Conservation (phyloP, 495 filamentous ascomycete genomes). For the Penicillium malachiteum region DNA sequence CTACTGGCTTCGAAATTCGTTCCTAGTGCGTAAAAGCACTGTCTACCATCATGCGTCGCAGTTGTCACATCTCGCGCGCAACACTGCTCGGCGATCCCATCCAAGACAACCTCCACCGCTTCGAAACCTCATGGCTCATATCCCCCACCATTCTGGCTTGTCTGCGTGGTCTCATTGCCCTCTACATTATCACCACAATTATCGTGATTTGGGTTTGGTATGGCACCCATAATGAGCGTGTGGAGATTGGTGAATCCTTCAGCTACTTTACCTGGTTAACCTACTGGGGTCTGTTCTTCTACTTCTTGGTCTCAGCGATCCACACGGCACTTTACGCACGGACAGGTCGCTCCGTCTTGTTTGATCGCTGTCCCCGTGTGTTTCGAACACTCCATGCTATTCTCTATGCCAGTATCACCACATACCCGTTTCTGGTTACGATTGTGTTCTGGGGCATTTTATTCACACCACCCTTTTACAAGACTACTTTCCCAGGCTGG, state of each 20-base stretch:
- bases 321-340: conserved; percentile 68
- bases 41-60: background rate
- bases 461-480: conserved; percentile 54
- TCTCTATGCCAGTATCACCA: conserved; percentile 64
- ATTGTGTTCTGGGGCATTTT: conserved; percentile 54
- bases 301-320: conserved; percentile 60
- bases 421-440: conserved; percentile 66
- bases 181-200: conserved; percentile 71
- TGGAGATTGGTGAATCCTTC: conserved; percentile 53
- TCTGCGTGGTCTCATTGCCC: conserved; percentile 57
- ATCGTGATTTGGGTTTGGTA: conserved; percentile 67
- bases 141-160: conserved; percentile 59
- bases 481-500: conserved; percentile 55
- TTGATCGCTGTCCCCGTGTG: conserved; percentile 58
- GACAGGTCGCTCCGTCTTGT: conserved; percentile 52
- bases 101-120: conserved; percentile 62
- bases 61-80: conserved; percentile 19
- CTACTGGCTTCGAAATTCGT: too few relatives aligned
- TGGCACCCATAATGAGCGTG: conserved; percentile 41
- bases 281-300: conserved; percentile 81
- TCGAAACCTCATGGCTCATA: conserved; percentile 75
- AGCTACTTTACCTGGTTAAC: conserved; percentile 78
- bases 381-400: conserved; percentile 65
- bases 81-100: conserved; percentile 29
- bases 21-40: too few relatives aligned